phyloP scores from a whole-genome alignment of 257 asterid genomes.

The Nicotiana obtusifolia region DNA sequence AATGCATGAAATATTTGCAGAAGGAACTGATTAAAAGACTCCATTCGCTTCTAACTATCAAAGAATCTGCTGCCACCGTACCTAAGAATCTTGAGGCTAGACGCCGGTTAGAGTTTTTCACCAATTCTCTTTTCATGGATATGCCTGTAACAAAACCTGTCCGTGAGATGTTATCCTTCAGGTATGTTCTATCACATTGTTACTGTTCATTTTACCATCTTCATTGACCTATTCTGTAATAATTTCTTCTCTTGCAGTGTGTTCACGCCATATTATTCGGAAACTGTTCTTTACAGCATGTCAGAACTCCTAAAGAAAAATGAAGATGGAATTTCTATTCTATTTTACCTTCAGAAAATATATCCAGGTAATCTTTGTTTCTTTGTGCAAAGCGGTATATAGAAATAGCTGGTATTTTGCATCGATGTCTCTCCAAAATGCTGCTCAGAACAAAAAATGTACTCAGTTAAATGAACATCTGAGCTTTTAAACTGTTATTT shows the following conservation, averaged over 20 bases:
- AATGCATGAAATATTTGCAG: conserved; percentile 38
- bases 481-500: not conserved
- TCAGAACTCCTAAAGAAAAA: conserved; percentile 82
- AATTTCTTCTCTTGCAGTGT: conserved; percentile 50
- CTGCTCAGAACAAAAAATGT: too few species aligned
- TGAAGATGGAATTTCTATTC: conserved; percentile 95
- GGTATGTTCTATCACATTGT: conserved; percentile 32
- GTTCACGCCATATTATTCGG: conserved; percentile 95
- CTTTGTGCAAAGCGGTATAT: not conserved
- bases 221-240: not conserved
- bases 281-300: conserved; percentile 97
- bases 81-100: conserved; percentile 94
- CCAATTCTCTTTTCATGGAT: conserved; percentile 96
- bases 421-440: too few species aligned
- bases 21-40: conserved; percentile 70
- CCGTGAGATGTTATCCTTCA: conserved; percentile 87
- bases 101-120: conserved; percentile 81
- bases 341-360: conserved; percentile 96
- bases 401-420: not conserved
- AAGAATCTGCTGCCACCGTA: conserved; percentile 86
- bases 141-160: conserved; percentile 89
- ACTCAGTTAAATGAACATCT: too few species aligned
- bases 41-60: conserved; percentile 75
- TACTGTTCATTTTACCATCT: not conserved
- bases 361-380: conserved; percentile 61